phyloP scores from a whole-genome alignment of 2,329 filamentous ascomycete genomes.

The Macrophomina tecta region DNA sequence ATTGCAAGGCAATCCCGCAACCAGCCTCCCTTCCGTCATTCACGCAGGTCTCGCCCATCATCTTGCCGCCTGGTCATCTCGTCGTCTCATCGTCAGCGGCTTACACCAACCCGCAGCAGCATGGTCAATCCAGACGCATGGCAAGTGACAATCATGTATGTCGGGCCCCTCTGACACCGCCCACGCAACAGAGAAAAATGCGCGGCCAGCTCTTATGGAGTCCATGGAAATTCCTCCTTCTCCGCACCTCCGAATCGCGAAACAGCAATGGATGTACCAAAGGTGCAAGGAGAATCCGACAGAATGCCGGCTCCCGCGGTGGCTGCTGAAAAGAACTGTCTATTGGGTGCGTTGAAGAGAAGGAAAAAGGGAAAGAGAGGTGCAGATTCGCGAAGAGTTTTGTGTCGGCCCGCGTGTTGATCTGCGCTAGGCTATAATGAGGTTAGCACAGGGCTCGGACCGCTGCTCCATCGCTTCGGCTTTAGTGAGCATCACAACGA shows the following conservation, averaged over 20 bases:
- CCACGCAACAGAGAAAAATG: conserved; percentile 26
- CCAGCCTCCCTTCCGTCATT: too few relatives aligned
- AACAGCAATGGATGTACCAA: conserved; percentile 20
- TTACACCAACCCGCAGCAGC: not conserved
- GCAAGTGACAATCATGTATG: not conserved
- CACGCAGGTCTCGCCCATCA: too few relatives aligned
- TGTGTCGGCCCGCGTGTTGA: not conserved
- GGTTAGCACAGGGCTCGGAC: not conserved
- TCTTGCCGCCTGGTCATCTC: too few relatives aligned
- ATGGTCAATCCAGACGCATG: not conserved
- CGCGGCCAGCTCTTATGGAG: conserved; percentile 29
- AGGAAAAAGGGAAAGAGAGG: not conserved
- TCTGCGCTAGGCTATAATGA: not conserved
- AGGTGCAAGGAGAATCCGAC: conserved; percentile 9
- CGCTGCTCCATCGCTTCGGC: too few relatives aligned
- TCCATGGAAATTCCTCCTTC: conserved; percentile 4
- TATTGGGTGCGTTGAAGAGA: conserved; percentile 25
- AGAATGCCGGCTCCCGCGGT: conserved; percentile 25
- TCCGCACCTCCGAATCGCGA: conserved; percentile 28
- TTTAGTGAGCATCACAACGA: too few relatives aligned
- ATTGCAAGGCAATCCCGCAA: too few relatives aligned
- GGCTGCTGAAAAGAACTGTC: conserved; percentile 29
- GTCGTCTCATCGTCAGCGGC: not conserved
- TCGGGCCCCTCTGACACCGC: conserved; percentile 28
- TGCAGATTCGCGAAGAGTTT: conserved; percentile 9